Evolutionary conservation across 163 green algal genomes (phyloP).

Genomic region (Dunaliella salina): DNA sequence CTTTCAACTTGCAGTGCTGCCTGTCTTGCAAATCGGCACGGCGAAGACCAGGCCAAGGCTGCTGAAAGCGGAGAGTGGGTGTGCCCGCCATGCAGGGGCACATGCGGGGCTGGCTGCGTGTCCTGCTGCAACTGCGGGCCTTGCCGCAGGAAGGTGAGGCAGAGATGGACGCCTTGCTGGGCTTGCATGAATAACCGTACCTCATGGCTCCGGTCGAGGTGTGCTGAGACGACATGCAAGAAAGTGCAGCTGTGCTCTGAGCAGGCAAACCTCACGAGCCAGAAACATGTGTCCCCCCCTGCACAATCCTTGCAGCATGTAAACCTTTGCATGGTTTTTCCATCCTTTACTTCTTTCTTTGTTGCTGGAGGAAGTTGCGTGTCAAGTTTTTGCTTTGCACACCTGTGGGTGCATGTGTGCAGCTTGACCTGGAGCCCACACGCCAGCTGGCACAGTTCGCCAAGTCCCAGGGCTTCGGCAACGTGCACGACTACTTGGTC

Average conservation of each 20-base stretch:
- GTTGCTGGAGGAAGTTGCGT: too few species aligned
- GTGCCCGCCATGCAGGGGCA: constrained; percentile 69
- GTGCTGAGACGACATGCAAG: too few species aligned
- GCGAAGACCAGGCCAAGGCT: constrained; percentile 61
- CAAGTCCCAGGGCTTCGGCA: constrained; percentile 55
- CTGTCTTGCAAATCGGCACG: constrained; percentile 74
- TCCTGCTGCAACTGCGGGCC: constrained; percentile 79
- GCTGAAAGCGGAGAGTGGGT: constrained; percentile 56
- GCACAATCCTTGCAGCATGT: too few species aligned
- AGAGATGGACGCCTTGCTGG: too few species aligned
- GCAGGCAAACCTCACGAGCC: too few species aligned
- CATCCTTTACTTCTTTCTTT: too few species aligned
- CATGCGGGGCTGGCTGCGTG: constrained; percentile 64
- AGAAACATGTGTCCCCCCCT: too few species aligned
- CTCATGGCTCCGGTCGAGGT: too few species aligned
- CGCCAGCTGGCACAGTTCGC: constrained; percentile 57
- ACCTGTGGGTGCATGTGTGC: neutral
- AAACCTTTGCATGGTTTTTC: too few species aligned
- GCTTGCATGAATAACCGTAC: too few species aligned
- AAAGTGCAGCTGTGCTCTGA: too few species aligned
- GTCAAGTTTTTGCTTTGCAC: too few species aligned
- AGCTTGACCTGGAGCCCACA: constrained; percentile 60
- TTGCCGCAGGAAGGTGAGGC: constrained; percentile 61
- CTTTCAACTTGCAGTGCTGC: constrained; percentile 43
- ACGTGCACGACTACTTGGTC: constrained; percentile 81